Base-by-base conservation (phyloP, 2,329 filamentous ascomycete species). In the Colletotrichum cuscutae region DNA sequence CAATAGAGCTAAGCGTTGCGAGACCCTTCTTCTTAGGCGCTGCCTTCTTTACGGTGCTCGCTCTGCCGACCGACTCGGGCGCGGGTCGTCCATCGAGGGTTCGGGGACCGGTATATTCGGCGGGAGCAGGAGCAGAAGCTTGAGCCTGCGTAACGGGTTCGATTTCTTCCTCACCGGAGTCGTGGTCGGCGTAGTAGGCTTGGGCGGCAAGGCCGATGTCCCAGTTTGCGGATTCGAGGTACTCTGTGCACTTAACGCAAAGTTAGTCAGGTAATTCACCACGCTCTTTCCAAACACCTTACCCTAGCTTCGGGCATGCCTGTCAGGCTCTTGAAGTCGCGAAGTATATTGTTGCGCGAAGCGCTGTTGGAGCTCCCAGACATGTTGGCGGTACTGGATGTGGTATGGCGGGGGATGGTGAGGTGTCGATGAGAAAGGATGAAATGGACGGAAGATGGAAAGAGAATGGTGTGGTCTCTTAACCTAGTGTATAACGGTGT, bases 181-280 rank as follows among this genome's bases (percentile, higher is more conserved):
- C 89, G 42, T 86, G 83, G 70, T 89, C 86, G 73, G 86, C 85
- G 78, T 90, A 94, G 83, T 88, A 93, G 63, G 90, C 87, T 35
- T 89, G 86, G 66, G 89, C 87, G 19, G 92, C 92, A 11, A 86
- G 83, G 75, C 88, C 86, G 56, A 94, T 83, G 77, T 95, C 88
- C 92, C 93, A 95, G 75, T 88, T 84, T 77, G 88, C 91, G 46
- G 88, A 87, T 26, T 86, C 84, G 8, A 96, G 89, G 76, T 93
- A 93, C 73, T 92, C 87, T 68, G 86, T 86, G 59, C 93, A 93
- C 93, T 95, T 15, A 2, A 32, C 52, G 42, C 28, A 28, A 26
- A 68, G 32, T 71, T 75, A 37, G 73, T 2, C 2, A 4, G n/a
- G 5, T 46, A 35, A 28, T 15, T 66, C 7, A 12, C 6, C 42